Conservation (phyloP, 306 rosid genomes). For the Quercus suber region DNA sequence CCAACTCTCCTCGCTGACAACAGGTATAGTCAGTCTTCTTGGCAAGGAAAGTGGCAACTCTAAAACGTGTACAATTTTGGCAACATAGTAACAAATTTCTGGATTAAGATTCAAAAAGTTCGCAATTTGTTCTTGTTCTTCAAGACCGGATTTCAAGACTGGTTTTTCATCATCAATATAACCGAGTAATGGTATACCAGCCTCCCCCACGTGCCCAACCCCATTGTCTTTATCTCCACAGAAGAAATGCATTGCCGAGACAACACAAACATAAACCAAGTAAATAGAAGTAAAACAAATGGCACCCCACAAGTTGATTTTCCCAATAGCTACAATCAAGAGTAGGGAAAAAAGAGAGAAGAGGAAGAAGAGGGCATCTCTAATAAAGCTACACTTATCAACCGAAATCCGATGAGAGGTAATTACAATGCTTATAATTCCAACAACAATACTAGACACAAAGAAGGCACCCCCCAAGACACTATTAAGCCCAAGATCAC, state of each 20-base stretch:
- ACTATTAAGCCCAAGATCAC: conserved; percentile 64
- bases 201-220: conserved; percentile 7
- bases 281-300: conserved; percentile 54
- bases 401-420: conserved; percentile 32
- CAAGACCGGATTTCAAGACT: conserved; percentile 15
- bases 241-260: conserved; percentile 50
- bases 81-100: conserved; percentile 4
- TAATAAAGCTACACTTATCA: conserved; percentile 50
- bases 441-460: conserved; percentile 60
- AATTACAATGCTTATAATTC: conserved; percentile 54
- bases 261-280: conserved; percentile 57
- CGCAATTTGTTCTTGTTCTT: conserved; percentile 6
- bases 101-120: not conserved
- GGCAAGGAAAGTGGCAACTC: conserved; percentile 76
- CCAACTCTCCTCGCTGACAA: conserved; percentile 69
- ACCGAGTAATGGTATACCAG: conserved; percentile 38
- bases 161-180: conserved; percentile 38
- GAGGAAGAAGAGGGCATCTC: conserved; percentile 61
- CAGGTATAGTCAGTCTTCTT: conserved; percentile 74
- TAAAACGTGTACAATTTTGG: conserved; percentile 21
- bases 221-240: conserved; percentile 7
- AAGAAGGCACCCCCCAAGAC: conserved; percentile 78
- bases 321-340: conserved; percentile 45
- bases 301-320: conserved; percentile 59
- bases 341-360: conserved; percentile 46